phyloP scores from a whole-genome alignment of 352 stramenopile species.

The Phytophthora constricta region DNA sequence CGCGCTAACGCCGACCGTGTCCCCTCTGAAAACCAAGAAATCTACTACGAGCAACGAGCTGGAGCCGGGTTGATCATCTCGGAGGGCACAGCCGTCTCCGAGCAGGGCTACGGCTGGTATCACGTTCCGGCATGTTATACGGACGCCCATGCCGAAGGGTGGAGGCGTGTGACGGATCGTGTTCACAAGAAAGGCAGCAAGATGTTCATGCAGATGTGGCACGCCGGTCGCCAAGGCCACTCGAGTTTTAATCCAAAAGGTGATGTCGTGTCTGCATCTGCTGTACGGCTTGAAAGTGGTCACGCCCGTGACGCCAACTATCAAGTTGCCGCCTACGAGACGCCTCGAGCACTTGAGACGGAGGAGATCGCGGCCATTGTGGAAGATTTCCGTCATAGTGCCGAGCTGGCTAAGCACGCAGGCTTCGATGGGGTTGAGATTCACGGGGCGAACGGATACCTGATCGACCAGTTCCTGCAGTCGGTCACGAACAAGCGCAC shows the following conservation, averaged over 20 bases:
- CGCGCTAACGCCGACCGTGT: background rate
- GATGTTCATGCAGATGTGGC: background rate
- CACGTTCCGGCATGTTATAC: background rate
- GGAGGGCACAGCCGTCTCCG: background rate
- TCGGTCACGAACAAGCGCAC: background rate
- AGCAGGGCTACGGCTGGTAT: background rate
- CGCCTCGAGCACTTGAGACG: background rate
- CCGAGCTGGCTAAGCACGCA: background rate
- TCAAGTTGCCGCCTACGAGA: background rate
- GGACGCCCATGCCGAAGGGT: background rate
- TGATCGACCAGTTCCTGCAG: background rate
- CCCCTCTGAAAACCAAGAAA: background rate
- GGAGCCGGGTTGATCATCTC: background rate
- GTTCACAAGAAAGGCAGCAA: background rate
- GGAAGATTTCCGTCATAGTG: background rate
- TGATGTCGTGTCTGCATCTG: background rate
- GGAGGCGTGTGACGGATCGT: background rate
- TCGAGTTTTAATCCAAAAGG: background rate
- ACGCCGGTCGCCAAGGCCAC: background rate
- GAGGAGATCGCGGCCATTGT: background rate
- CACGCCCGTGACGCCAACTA: background rate
- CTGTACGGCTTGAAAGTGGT: background rate
- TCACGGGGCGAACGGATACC: background rate
- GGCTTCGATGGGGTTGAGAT: background rate
- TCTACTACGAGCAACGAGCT: background rate